phyloP scores from a whole-genome alignment of 176 grass and related monocot species.

The Triticum timopheevii region DNA sequence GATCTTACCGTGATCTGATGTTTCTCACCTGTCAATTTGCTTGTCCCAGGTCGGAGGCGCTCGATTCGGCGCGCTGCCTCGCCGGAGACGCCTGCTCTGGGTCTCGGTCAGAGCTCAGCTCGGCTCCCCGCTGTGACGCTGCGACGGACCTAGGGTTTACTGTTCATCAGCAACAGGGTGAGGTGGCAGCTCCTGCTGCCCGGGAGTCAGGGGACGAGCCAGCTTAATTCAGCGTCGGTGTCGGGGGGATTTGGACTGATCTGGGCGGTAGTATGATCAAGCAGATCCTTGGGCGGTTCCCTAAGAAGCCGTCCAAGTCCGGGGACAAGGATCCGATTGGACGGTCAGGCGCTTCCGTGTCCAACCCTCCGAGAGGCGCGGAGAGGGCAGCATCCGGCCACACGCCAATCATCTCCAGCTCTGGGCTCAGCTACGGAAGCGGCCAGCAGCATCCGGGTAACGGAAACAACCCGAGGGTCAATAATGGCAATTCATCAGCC shows the following conservation, averaged over 20 bases:
- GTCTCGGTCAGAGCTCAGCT: background rate
- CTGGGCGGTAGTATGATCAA: constrained; percentile 69
- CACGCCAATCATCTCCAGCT: constrained; percentile 52
- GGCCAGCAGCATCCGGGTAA: constrained; percentile 34
- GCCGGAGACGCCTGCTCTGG: background rate
- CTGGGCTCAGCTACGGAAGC: constrained; percentile 49
- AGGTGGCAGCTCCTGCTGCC: background rate
- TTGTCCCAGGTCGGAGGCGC: constrained; percentile 18
- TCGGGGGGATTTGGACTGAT: background rate
- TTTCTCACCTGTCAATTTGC: background rate
- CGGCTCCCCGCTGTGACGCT: background rate
- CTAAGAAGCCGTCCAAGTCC: constrained; percentile 67
- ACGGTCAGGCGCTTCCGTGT: constrained; percentile 36
- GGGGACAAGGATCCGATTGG: constrained; percentile 58
- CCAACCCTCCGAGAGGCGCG: constrained; percentile 13
- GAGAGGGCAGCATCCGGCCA: constrained; percentile 42
- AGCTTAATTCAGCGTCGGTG: background rate
- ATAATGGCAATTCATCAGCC: constrained; percentile 33
- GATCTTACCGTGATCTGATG: background rate
- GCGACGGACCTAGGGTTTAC: constrained; percentile 29
- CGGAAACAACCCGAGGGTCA: constrained; percentile 36
- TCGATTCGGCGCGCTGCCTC: background rate
- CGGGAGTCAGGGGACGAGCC: background rate
- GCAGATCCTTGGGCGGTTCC: constrained; percentile 69
- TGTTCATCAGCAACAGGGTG: background rate